Conservation (phyloP, 208 protist genomes). For the Trypanosoma lewisi region DNA sequence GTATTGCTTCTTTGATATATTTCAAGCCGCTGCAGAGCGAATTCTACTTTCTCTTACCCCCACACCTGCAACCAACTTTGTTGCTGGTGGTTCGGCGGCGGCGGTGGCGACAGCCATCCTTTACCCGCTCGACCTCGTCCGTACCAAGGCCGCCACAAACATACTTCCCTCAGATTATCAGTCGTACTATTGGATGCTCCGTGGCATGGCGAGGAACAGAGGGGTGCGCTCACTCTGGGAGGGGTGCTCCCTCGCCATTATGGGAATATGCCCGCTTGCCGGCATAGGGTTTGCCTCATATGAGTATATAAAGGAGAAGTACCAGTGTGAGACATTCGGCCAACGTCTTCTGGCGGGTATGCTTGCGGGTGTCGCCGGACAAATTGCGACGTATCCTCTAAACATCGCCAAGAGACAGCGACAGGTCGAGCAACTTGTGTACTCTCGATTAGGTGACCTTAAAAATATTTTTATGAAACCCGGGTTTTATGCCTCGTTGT, state of each 20-base stretch:
- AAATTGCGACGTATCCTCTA: conserved; percentile 85
- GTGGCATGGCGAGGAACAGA: conserved; percentile 50
- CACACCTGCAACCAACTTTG: conserved; percentile 71
- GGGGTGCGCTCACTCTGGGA: conserved; percentile 66
- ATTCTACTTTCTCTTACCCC: conserved; percentile 70
- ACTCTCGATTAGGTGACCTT: conserved; percentile 34
- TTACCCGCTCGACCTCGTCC: conserved; percentile 93
- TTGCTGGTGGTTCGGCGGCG: conserved; percentile 83
- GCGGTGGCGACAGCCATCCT: conserved; percentile 75
- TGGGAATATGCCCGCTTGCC: conserved; percentile 85
- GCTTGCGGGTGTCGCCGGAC: conserved; percentile 64
- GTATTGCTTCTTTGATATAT: conserved; percentile 91
- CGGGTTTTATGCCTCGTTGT: conserved; percentile 51
- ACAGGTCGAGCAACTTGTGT: conserved; percentile 66
- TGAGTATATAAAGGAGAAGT: conserved; percentile 77
- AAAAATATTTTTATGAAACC: conserved; percentile 47
- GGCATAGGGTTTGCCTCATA: conserved; percentile 90
- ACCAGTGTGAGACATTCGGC: conserved; percentile 59
- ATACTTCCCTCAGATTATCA: conserved; percentile 37
- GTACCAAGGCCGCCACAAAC: conserved; percentile 54
- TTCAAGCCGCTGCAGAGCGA: conserved; percentile 71
- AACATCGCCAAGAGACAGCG: conserved; percentile 82
- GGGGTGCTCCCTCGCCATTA: conserved; percentile 82
- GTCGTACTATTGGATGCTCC: conserved; percentile 80
- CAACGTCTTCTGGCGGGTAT: conserved; percentile 69